A percentile compares a stretch with the other conserved stretches of the same genome.
phyloP scores from a whole-genome alignment of 331 rosid species.

The Rhamnella rubrinervis region DNA sequence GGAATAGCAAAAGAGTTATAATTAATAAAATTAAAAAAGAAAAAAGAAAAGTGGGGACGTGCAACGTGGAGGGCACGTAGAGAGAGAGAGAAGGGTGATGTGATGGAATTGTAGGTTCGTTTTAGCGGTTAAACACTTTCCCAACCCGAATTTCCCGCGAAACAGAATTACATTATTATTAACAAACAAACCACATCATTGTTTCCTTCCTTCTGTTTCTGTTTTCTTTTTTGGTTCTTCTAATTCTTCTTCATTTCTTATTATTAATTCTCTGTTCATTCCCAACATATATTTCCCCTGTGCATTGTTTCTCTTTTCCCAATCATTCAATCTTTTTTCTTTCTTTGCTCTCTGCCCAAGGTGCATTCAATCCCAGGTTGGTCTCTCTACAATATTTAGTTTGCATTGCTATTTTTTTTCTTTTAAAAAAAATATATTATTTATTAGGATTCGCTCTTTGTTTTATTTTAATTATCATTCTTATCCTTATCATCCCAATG shows the following conservation, averaged over 20 bases:
- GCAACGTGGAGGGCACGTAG: conserved; percentile 55
- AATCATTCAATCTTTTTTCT: conserved; percentile 8
- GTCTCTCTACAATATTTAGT: background rate
- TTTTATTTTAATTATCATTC: no score
- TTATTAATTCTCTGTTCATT: conserved; percentile 20
- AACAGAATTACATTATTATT: conserved; percentile 23
- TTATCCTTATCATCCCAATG: no score
- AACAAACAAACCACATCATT: background rate
- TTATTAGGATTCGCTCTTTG: background rate
- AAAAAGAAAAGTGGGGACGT: conserved; percentile 21
- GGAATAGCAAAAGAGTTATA: no score
- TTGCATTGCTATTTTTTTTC: background rate
- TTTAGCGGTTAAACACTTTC: conserved; percentile 36
- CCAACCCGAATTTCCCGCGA: conserved; percentile 50
- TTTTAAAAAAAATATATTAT: background rate
- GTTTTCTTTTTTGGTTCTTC: conserved; percentile 4
- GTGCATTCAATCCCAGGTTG: background rate
- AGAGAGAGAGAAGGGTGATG: background rate
- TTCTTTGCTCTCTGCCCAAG: background rate
- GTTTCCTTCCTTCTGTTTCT: conserved; percentile 16
- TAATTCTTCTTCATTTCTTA: conserved; percentile 4
- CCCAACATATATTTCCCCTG: background rate
- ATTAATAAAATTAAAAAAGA: background rate
- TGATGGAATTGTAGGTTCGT: background rate
- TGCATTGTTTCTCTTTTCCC: background rate